Evolutionary conservation across 345 rosid species (phyloP).

Genomic region (Melastoma malabathricum): DNA sequence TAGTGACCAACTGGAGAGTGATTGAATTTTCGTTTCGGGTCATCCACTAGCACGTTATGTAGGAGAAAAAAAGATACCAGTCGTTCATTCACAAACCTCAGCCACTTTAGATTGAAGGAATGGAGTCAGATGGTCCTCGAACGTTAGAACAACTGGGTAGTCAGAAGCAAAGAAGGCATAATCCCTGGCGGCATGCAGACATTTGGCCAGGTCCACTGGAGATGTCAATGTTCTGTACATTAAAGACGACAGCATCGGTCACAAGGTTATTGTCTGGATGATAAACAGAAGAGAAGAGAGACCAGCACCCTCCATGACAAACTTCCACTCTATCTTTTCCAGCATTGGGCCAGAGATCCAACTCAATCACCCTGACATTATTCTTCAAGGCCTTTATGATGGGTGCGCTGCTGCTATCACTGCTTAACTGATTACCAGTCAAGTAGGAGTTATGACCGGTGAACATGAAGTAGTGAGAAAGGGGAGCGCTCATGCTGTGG

Average conservation of each 20-base stretch:
- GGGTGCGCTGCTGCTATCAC: slow-evolving; percentile 46
- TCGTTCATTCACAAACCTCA: slow-evolving; percentile 20
- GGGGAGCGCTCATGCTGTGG: slow-evolving; percentile 53
- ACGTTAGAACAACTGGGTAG: slow-evolving; percentile 76
- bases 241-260: not conserved
- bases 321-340: slow-evolving; percentile 37
- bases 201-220: slow-evolving; percentile 42
- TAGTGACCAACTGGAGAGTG: slow-evolving; percentile 35
- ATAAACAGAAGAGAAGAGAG: not conserved
- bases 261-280: not conserved
- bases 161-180: slow-evolving; percentile 49
- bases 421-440: slow-evolving; percentile 67
- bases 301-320: slow-evolving; percentile 45
- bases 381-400: slow-evolving; percentile 38
- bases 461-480: slow-evolving; percentile 65
- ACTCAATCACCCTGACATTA: slow-evolving; percentile 75
- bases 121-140: slow-evolving; percentile 63
- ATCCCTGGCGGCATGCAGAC: slow-evolving; percentile 45
- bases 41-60: not conserved
- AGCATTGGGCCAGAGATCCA: slow-evolving; percentile 75
- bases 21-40: not conserved
- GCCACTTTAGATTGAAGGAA: slow-evolving; percentile 57
- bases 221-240: slow-evolving; percentile 48
- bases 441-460: slow-evolving; percentile 89
- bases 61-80: not conserved